Evolutionary conservation across 2,329 filamentous ascomycete species (phyloP).

Genomic region (Sarocladium kiliense): DNA sequence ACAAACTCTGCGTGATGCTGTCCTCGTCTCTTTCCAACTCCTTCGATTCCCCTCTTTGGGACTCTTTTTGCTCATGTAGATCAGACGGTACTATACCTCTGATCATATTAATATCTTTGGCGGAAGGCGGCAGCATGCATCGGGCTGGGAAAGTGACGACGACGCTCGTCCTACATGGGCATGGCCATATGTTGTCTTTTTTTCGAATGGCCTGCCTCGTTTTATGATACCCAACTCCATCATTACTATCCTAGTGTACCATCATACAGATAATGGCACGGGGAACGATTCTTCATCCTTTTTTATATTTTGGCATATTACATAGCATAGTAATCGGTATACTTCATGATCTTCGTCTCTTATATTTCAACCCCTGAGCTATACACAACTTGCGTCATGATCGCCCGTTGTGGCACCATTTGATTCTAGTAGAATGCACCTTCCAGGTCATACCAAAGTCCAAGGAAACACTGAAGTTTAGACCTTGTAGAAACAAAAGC

Average conservation of each 20-base stretch:
- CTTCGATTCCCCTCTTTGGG: background rate
- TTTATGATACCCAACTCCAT: constrained; percentile 12
- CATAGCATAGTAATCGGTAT: background rate
- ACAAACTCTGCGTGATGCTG: constrained; percentile 30
- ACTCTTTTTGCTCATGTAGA: background rate
- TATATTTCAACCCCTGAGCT: background rate
- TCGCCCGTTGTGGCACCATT: no score
- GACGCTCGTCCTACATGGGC: background rate
- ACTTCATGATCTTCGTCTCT: background rate
- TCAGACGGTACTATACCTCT: background rate
- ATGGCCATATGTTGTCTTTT: background rate
- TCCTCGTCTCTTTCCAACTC: background rate
- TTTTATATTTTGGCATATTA: background rate
- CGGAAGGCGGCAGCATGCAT: background rate
- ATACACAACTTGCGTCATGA: no score
- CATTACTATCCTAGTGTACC: background rate
- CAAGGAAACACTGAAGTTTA: no score
- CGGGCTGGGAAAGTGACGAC: no score
- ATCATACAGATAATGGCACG: background rate
- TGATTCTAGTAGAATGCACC: no score
- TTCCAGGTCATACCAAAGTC: no score
- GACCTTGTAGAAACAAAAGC: constrained; percentile 96
- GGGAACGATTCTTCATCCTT: no score
- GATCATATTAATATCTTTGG: background rate
- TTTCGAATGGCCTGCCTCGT: background rate